These are phyloP conservation scores for Tetrapyrgos nigripes DNA, from an alignment of 1,284 basidiomycete genomes.

Conservation along the genomic window DNA sequence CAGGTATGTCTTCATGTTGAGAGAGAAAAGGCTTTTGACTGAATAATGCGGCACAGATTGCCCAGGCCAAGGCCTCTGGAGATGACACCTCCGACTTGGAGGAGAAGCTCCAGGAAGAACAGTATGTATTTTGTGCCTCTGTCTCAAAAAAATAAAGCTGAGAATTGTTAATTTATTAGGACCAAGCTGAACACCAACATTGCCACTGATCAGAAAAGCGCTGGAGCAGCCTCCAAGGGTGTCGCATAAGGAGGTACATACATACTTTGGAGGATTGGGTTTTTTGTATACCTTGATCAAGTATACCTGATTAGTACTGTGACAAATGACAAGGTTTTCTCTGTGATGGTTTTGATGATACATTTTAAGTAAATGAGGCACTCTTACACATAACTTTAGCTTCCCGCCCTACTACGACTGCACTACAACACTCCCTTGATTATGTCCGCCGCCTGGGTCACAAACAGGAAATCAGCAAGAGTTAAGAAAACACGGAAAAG, in stretches of 20 bases:
- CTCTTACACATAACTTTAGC: too few species aligned
- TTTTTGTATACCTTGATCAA: background rate
- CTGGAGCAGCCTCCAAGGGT: constrained; percentile 39
- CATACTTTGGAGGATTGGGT: background rate
- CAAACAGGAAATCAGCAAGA: too few species aligned
- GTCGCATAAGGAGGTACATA: constrained; percentile 31
- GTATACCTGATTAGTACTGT: background rate
- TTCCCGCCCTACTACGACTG: too few species aligned
- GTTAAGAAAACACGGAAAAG: too few species aligned
- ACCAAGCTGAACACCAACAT: constrained; percentile 45
- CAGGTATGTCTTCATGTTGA: constrained; percentile 28
- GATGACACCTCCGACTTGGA: constrained; percentile 37
- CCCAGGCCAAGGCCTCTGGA: constrained; percentile 43
- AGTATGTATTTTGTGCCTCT: constrained; percentile 25
- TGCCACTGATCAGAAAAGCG: constrained; percentile 38
- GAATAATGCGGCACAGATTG: constrained; percentile 31
- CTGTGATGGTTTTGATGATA: background rate
- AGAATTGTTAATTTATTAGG: constrained; percentile 16
- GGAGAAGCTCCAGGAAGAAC: constrained; percentile 36
- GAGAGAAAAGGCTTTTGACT: background rate
- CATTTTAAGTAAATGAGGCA: too few species aligned
- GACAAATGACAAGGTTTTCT: background rate
- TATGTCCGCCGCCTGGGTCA: background rate
- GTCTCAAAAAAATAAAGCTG: background rate
- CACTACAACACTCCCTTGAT: too few species aligned